Evolutionary conservation across 495 filamentous ascomycete species (phyloP), one percentile per base, ranked within the genome.

Genomic region (Talaromyces stipitatus): DNA sequence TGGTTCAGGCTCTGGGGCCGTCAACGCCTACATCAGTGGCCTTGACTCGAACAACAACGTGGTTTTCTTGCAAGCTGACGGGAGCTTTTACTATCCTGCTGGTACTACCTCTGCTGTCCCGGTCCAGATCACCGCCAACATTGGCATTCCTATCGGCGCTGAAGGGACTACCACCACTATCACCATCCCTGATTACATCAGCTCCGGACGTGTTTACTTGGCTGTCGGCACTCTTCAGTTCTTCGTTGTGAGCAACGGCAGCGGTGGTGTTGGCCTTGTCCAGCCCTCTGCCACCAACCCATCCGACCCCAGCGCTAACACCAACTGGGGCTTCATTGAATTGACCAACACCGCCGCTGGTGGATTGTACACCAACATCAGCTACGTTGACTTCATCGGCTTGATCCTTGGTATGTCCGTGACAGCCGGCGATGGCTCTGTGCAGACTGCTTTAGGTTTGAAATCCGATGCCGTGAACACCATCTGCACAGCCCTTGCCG

Each of bases 291-390:
- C 67, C 38, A 62, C 63, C 24, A 78, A 77, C 62, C 72, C 72
- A 18, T 59, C 56, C 3, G 75, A 78, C 47, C 73, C 75, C 24
- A 73, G 63, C 4, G 62, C 71, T 2, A 68, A 30, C 6, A 53
- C 73, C 29, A 73, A 72, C 61, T 78, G 73, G 75, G 75, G 75
- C 45, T 78, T 77, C 43, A 67, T 76, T 56, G 75, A 78, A 58
- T 64, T 78, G 14, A 73, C 73, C 20, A 70, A 74, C 55, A 75
- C 62, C 1, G 62, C 60, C 12, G 58, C 64, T 38, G 61, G 58
- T 16, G 69, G 66, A 3, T 64, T 78, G 16, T 79, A 61, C 20
- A 71, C 72, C 61, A 75, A 79, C 61, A 70, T 79, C 53, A 71
- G 64, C 30, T 77, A 72, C 54, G 75, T 79, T 20, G 76, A 79